phyloP scores from a whole-genome alignment of 2,329 filamentous ascomycete species.

The Periconia sp. region DNA sequence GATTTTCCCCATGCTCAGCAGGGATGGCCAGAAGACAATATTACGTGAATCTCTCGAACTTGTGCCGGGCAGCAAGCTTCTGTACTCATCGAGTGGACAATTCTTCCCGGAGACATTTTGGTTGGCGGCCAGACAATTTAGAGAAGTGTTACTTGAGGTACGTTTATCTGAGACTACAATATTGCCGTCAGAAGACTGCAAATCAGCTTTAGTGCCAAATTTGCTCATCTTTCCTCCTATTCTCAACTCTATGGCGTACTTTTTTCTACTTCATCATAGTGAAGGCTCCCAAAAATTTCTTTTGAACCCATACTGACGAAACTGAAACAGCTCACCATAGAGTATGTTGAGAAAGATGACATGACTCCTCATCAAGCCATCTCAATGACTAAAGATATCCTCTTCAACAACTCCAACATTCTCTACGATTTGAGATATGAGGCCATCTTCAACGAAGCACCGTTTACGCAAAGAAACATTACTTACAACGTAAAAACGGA shows the following conservation, averaged over 20 bases:
- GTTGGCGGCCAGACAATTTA: conserved; percentile 70
- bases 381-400: conserved; percentile 64
- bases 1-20: conserved; percentile 76
- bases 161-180: background rate
- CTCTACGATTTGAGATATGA: conserved; percentile 64
- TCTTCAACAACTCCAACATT: conserved; percentile 77
- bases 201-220: background rate
- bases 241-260: too few species aligned
- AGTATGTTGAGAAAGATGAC: conserved; percentile 67
- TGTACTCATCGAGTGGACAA: conserved; percentile 82
- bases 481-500: conserved; percentile 16
- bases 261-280: too few species aligned
- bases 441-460: conserved; percentile 39
- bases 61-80: conserved; percentile 71
- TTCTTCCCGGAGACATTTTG: conserved; percentile 78
- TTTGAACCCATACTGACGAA: conserved; percentile 3
- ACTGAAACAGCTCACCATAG: conserved; percentile 59
- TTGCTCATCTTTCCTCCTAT: background rate
- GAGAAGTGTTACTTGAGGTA: conserved; percentile 69
- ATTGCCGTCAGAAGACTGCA: background rate
- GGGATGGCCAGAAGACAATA: conserved; percentile 72
- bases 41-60: conserved; percentile 74
- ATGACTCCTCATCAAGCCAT: conserved; percentile 64
- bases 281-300: background rate
- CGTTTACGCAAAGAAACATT: conserved; percentile 22